A percentile compares a stretch with the other conserved stretches of the same genome.
Evolutionary conservation across 73 alveolate species (phyloP).

Genomic region (Paramecium sonneborni): DNA sequence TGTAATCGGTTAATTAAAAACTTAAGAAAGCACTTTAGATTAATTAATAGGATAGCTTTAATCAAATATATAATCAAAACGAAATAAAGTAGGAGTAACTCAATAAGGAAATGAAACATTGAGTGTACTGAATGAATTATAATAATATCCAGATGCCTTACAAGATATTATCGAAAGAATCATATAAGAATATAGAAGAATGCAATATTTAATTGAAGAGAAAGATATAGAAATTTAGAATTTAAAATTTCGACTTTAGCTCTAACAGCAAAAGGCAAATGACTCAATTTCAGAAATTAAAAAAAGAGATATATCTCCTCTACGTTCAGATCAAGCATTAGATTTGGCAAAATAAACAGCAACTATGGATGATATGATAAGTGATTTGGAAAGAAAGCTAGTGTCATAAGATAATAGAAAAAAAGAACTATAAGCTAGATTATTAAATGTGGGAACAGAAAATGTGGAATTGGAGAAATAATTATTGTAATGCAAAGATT

Average conservation of each 20-base stretch:
- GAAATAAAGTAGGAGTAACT: not conserved
- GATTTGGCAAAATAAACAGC: not conserved
- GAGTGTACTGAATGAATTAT: not conserved
- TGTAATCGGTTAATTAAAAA: not conserved
- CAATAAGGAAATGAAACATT: not conserved
- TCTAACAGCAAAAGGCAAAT: not conserved
- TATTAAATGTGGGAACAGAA: not conserved
- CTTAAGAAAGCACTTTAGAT: not conserved
- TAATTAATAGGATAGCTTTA: not conserved
- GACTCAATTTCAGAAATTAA: conserved; percentile 3
- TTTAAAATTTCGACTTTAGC: not conserved
- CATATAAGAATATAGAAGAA: not conserved
- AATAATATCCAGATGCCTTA: conserved; percentile 21
- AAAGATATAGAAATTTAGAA: not conserved
- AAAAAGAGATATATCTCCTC: not conserved
- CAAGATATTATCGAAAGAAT: conserved; percentile 8
- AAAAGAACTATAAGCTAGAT: not conserved
- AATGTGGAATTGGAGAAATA: conserved; percentile 6
- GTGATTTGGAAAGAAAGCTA: not conserved
- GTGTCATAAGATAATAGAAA: not conserved
- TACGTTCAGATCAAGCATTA: not conserved
- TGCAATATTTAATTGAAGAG: not conserved
- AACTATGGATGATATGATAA: not conserved
- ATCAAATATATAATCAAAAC: not conserved
- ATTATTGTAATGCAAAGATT: not conserved